Conservation (phyloP, 2,329 filamentous ascomycete species). For the Sphaerulina musiva region DNA sequence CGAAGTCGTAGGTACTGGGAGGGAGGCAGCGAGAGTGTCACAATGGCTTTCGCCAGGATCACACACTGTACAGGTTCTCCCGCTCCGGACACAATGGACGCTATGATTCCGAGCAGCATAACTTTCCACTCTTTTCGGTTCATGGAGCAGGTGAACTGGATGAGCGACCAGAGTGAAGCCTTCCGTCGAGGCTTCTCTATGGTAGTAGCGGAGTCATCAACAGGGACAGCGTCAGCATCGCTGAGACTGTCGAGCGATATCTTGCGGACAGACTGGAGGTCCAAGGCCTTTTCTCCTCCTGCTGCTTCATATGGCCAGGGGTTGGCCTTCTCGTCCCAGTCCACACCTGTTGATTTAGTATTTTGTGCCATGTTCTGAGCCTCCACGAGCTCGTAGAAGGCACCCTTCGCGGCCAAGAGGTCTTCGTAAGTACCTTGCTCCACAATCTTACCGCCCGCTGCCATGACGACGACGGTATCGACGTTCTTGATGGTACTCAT, state of each 20-base stretch:
- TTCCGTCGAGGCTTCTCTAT: not conserved
- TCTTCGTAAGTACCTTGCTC: slow-evolving; percentile 36
- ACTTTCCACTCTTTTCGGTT: slow-evolving; percentile 63
- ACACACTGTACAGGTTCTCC: slow-evolving; percentile 70
- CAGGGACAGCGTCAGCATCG: not conserved
- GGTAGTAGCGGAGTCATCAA: not conserved
- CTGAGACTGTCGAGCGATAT: not conserved
- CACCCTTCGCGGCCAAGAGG: not conserved
- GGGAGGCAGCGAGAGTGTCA: slow-evolving; percentile 55
- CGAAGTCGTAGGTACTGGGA: slow-evolving; percentile 35
- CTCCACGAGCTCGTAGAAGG: slow-evolving; percentile 7
- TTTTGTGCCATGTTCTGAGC: slow-evolving; percentile 8
- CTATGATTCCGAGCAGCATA: slow-evolving; percentile 68
- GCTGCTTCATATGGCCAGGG: not conserved
- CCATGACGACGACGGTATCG: slow-evolving; percentile 40
- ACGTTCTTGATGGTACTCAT: slow-evolving; percentile 39
- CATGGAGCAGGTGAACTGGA: slow-evolving; percentile 71
- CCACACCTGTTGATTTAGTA: not conserved
- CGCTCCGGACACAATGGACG: slow-evolving; percentile 67
- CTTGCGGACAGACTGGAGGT: not conserved
- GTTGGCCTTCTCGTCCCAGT: not conserved
- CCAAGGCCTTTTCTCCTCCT: not conserved
- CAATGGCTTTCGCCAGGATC: slow-evolving; percentile 81
- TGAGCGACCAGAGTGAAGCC: slow-evolving; percentile 57
- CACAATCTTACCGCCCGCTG: slow-evolving; percentile 32